Percentiles rank a stretch among this genome's conserved stretches.
Conservation (phyloP, 805 yeast genomes). For the Metschnikowia kunwiensis region DNA sequence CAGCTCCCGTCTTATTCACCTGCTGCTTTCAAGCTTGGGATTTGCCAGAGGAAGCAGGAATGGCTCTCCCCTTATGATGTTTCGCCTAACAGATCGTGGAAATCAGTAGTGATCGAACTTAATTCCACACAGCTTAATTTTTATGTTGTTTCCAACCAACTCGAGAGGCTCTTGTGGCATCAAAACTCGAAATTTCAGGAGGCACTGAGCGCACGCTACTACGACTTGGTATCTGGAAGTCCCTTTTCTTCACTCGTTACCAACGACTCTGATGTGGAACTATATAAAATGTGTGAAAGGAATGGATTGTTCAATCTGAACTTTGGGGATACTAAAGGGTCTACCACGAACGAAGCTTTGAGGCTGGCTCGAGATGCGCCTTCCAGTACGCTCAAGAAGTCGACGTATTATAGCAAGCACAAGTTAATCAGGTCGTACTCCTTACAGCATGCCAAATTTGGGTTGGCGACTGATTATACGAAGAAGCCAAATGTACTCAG, state of each 20-base stretch:
- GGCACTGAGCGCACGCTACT: no score
- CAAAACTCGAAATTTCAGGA: no score
- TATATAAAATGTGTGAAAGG: constrained; percentile 11
- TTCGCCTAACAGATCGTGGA: constrained; percentile 70
- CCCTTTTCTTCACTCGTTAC: constrained; percentile 13
- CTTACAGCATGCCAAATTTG: constrained; percentile 78
- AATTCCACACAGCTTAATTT: constrained; percentile 85
- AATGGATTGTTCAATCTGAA: constrained; percentile 5
- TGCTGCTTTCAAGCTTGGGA: constrained; percentile 57
- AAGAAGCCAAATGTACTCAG: constrained; percentile 69
- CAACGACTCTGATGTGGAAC: constrained; percentile 10
- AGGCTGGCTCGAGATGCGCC: no score
- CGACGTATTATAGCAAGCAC: no score
- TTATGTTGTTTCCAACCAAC: constrained; percentile 42
- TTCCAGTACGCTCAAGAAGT: no score
- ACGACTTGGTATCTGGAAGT: not conserved
- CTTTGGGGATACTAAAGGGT: no score
- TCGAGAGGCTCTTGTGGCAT: constrained; percentile 21
- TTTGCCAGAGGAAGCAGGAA: constrained; percentile 64
- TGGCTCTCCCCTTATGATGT: constrained; percentile 76
- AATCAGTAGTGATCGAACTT: constrained; percentile 60
- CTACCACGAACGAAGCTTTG: no score
- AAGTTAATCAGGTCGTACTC: constrained; percentile 68
- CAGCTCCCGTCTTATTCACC: constrained; percentile 64
- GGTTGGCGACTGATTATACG: constrained; percentile 80